Percentiles rank a stretch among this genome's conserved stretches.
phyloP scores from a whole-genome alignment of 305 asterid species.

The Fraxinus greggii region DNA sequence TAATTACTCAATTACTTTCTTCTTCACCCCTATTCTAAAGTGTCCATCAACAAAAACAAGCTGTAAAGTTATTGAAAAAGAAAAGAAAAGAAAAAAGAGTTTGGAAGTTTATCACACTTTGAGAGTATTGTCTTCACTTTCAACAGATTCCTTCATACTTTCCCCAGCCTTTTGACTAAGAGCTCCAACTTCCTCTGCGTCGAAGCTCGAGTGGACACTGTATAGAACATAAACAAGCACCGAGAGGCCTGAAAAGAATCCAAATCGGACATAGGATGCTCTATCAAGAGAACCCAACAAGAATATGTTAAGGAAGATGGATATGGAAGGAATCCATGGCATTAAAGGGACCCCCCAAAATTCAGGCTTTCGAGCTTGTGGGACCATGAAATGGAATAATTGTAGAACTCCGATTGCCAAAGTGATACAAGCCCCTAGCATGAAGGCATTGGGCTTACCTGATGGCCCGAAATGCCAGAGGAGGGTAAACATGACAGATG shows the following conservation, averaged over 20 bases:
- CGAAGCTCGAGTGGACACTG: slow-evolving; percentile 91
- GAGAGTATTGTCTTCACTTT: slow-evolving; percentile 40
- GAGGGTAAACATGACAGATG: slow-evolving; percentile 58
- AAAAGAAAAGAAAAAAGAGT: not conserved
- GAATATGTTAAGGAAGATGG: slow-evolving; percentile 86
- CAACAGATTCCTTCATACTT: slow-evolving; percentile 47
- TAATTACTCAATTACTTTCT: not conserved
- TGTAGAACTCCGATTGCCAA: slow-evolving; percentile 54
- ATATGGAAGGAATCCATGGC: slow-evolving; percentile 92
- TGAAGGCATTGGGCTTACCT: slow-evolving; percentile 58
- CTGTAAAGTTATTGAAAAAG: slow-evolving; percentile 18
- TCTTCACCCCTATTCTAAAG: slow-evolving; percentile 22
- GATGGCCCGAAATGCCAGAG: slow-evolving; percentile 70
- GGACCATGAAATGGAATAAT: slow-evolving; percentile 61
- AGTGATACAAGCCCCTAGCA: slow-evolving; percentile 63
- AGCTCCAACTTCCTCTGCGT: slow-evolving; percentile 69
- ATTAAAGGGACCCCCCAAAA: slow-evolving; percentile 91
- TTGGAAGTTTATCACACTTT: slow-evolving; percentile 35
- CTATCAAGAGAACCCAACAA: slow-evolving; percentile 64
- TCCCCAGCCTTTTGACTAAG: slow-evolving; percentile 53
- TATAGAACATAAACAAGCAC: slow-evolving; percentile 68
- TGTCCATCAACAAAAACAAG: slow-evolving; percentile 26
- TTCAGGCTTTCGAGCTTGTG: slow-evolving; percentile 74
- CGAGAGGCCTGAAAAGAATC: slow-evolving; percentile 64
- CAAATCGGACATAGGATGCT: slow-evolving; percentile 67